phyloP scores from a whole-genome alignment of 768 basidiomycete species.

The Leccinum boreale region DNA sequence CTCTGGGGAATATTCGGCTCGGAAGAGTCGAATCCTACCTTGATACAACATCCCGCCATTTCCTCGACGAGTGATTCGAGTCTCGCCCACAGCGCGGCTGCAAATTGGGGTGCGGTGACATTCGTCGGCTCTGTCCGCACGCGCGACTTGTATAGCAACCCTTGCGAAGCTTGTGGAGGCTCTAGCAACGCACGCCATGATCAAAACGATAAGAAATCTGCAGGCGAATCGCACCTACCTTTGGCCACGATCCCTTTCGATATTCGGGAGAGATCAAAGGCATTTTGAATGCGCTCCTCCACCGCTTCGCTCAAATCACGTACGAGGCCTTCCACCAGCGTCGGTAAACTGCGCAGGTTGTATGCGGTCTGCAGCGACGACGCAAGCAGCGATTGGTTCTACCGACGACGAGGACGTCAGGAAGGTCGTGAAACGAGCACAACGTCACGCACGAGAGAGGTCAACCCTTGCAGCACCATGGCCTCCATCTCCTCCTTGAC shows the following conservation, averaged over 20 bases:
- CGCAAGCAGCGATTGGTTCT: slow-evolving; percentile 91
- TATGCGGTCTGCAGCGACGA: slow-evolving; percentile 95
- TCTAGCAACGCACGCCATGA: slow-evolving; percentile 7
- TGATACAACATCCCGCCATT: slow-evolving; percentile 88
- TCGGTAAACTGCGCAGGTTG: slow-evolving; percentile 83
- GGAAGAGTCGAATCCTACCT: slow-evolving; percentile 42
- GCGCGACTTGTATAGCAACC: slow-evolving; percentile 75
- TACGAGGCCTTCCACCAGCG: slow-evolving; percentile 76
- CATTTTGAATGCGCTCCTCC: slow-evolving; percentile 71
- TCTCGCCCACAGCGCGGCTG: slow-evolving; percentile 49
- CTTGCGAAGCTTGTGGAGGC: slow-evolving; percentile 27
- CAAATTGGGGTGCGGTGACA: slow-evolving; percentile 83
- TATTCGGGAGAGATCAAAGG: slow-evolving; percentile 85
- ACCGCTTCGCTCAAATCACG: slow-evolving; percentile 80
- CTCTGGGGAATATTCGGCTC: no score
- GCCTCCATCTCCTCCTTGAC: slow-evolving; percentile 87
- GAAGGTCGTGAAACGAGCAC: not conserved
- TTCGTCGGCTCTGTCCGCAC: slow-evolving; percentile 89
- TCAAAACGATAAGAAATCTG: not conserved
- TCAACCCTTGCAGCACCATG: slow-evolving; percentile 81
- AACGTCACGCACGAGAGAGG: slow-evolving; percentile 57
- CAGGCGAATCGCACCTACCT: slow-evolving; percentile 43
- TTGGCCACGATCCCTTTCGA: slow-evolving; percentile 81
- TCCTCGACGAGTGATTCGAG: slow-evolving; percentile 80
- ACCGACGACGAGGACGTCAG: not conserved